These are phyloP conservation scores for Diaporthe ilicicola DNA, from an alignment of 2,329 filamentous ascomycete species.

Conservation along the genomic window DNA sequence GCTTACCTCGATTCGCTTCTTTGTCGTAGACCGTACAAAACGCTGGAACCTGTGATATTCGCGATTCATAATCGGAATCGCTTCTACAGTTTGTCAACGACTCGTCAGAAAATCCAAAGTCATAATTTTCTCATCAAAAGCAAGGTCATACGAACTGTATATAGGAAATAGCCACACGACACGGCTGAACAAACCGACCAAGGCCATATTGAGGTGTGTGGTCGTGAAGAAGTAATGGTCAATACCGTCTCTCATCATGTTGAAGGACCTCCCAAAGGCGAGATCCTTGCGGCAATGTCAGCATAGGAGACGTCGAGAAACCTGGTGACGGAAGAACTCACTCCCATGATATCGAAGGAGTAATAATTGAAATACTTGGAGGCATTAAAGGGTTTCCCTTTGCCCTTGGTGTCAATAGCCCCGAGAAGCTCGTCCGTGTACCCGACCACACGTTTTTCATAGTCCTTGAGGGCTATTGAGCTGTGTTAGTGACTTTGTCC, in stretches of 20 bases:
- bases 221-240: constrained; percentile 41
- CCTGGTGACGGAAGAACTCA: neutral
- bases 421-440: constrained; percentile 22
- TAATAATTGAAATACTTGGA: constrained; percentile 26
- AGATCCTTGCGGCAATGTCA: constrained; percentile 39
- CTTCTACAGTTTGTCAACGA: neutral
- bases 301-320: neutral
- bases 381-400: constrained; percentile 8
- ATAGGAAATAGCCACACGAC: constrained; percentile 27
- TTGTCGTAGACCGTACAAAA: constrained; percentile 34
- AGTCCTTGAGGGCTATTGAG: constrained; percentile 12
- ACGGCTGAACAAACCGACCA: constrained; percentile 37
- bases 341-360: constrained; percentile 50
- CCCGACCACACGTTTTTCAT: constrained; percentile 1
- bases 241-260: constrained; percentile 43
- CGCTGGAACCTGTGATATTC: constrained; percentile 35
- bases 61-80: constrained; percentile 33
- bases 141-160: constrained; percentile 4
- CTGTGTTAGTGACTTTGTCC: neutral
- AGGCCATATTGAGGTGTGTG: constrained; percentile 37
- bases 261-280: constrained; percentile 48
- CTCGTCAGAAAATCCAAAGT: neutral
- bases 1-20: constrained; percentile 33
- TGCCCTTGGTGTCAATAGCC: neutral
- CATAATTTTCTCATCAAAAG: neutral